These are phyloP conservation scores for Aquilaria malaccensis DNA, from an alignment of 345 rosid species.

Conservation along the genomic window DNA sequence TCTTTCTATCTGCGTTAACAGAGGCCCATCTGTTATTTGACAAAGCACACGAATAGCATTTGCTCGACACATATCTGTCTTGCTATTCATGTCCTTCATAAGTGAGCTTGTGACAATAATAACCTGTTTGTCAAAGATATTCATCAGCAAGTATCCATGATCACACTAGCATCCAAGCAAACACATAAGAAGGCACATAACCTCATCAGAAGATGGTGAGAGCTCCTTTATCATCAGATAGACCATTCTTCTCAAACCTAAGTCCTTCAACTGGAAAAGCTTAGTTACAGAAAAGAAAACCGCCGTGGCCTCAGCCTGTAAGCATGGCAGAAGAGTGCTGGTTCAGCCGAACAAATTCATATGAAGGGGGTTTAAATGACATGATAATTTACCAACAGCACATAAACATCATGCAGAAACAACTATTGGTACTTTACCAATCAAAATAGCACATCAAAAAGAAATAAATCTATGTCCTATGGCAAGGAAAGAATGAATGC, in stretches of 20 bases:
- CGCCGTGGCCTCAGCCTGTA: conserved; percentile 85
- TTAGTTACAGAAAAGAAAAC: conserved; percentile 96
- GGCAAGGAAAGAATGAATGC: neutral
- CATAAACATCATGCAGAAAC: neutral
- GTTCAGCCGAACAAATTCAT: neutral
- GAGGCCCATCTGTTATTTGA: conserved; percentile 87
- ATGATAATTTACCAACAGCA: neutral
- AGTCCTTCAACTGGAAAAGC: conserved; percentile 91
- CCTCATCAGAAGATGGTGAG: conserved; percentile 99
- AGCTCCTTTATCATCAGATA: conserved; percentile 95
- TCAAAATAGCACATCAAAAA: neutral
- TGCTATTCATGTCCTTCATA: conserved; percentile 99
- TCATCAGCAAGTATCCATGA: neutral
- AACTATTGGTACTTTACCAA: neutral
- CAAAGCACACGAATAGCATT: conserved; percentile 99
- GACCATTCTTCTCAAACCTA: conserved; percentile 96
- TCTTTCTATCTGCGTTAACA: conserved; percentile 88
- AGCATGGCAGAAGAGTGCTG: conserved; percentile 11
- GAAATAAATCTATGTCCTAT: neutral
- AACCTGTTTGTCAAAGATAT: conserved; percentile 36
- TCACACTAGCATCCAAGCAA: neutral
- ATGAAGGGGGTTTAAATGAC: too few species aligned
- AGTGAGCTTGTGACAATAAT: conserved; percentile 97
- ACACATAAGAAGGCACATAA: conserved; percentile 18
- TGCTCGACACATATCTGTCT: conserved; percentile 96